A percentile compares a stretch with the other conserved stretches of the same genome.
phyloP scores from a whole-genome alignment of 1,284 basidiomycete species.

The Leccinum angustisporum region DNA sequence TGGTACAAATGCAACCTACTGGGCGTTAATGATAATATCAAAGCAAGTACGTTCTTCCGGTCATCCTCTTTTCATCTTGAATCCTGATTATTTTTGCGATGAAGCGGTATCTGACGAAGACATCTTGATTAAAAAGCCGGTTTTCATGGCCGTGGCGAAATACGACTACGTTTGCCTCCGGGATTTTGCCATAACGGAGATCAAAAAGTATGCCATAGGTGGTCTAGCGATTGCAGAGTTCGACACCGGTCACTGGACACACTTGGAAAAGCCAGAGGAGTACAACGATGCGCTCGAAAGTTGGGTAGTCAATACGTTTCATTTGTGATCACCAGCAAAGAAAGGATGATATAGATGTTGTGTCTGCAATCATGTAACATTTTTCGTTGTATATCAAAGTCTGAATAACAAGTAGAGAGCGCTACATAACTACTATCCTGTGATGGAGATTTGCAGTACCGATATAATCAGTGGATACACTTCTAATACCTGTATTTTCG shows the following conservation, averaged over 20 bases:
- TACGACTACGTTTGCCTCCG: slow-evolving; percentile 29
- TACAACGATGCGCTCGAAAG: slow-evolving; percentile 33
- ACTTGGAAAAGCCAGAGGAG: slow-evolving; percentile 29
- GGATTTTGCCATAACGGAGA: slow-evolving; percentile 23
- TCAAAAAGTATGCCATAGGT: slow-evolving; percentile 30
- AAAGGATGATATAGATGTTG: slow-evolving; percentile 1
- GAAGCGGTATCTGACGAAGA: slow-evolving; percentile 27
- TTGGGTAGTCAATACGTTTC: slow-evolving; percentile 27
- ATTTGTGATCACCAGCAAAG: slow-evolving; percentile 7
- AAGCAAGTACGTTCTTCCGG: slow-evolving; percentile 20
- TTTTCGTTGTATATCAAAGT: neutral
- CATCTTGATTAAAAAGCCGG: slow-evolving; percentile 29
- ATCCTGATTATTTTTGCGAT: neutral
- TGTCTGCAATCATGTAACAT: slow-evolving; percentile 4
- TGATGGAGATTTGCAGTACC: slow-evolving; percentile 4
- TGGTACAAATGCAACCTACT: slow-evolving; percentile 30
- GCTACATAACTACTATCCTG: neutral
- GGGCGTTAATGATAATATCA: slow-evolving; percentile 26
- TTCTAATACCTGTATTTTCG: slow-evolving; percentile 30
- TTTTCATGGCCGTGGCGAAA: slow-evolving; percentile 33
- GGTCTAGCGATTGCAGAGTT: slow-evolving; percentile 32
- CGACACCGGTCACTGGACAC: slow-evolving; percentile 34
- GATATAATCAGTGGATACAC: slow-evolving; percentile 8
- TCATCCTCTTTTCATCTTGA: neutral
- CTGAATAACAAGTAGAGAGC: neutral